Evolutionary conservation across 768 basidiomycete species (phyloP).

Genomic region (Suillus ampliporus): DNA sequence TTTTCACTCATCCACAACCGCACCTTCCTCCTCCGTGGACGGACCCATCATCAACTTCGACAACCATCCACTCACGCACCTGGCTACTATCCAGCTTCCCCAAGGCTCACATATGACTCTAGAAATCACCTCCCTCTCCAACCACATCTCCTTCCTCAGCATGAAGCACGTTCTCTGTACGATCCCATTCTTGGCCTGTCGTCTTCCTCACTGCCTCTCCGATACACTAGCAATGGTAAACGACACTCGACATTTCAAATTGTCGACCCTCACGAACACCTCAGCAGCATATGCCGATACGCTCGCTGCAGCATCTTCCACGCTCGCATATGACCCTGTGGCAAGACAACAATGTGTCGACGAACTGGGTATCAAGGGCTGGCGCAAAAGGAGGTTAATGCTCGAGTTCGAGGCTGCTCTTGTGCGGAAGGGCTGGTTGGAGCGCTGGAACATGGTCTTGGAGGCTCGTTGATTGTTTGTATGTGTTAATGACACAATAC

Average conservation of each 20-base stretch:
- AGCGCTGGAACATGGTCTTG: conserved; percentile 48
- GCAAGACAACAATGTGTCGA: conserved; percentile 19
- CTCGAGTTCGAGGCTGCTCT: conserved; percentile 59
- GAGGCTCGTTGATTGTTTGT: background rate
- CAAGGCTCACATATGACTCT: conserved; percentile 29
- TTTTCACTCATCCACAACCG: conserved; percentile 12
- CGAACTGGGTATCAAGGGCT: conserved; percentile 40
- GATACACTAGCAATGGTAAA: conserved; percentile 42
- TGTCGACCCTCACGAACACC: conserved; percentile 46
- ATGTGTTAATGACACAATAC: accelerated
- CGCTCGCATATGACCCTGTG: conserved; percentile 16
- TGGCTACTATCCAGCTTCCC: conserved; percentile 17
- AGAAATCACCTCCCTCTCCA: conserved; percentile 47
- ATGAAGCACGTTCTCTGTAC: conserved; percentile 47
- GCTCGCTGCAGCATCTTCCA: conserved; percentile 16
- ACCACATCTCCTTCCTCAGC: conserved; percentile 40
- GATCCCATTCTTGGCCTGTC: conserved; percentile 48
- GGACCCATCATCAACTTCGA: conserved; percentile 30
- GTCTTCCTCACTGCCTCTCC: conserved; percentile 41
- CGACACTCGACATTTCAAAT: conserved; percentile 26
- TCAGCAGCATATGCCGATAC: conserved; percentile 39
- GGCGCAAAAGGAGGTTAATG: conserved; percentile 54
- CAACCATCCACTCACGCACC: conserved; percentile 14
- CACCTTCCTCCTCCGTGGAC: conserved; percentile 6
- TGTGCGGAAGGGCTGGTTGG: conserved; percentile 47